Evolutionary conservation across 2,329 filamentous ascomycete species (phyloP).

Genomic region (Xylariaceae sp.): DNA sequence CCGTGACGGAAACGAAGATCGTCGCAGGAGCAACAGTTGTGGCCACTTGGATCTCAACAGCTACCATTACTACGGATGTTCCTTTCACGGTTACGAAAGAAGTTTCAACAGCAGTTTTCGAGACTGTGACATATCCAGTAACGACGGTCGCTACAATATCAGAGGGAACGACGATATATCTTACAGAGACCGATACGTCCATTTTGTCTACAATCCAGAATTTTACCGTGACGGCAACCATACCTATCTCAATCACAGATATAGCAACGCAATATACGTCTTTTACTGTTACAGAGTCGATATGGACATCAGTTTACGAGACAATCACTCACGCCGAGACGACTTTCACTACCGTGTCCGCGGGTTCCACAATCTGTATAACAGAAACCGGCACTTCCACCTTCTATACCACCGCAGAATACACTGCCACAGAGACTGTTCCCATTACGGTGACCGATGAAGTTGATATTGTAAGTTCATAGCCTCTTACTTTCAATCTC

Average conservation of each 20-base stretch:
- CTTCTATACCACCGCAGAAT: conserved; percentile 33
- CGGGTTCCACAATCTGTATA: conserved; percentile 38
- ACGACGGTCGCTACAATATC: conserved; percentile 42
- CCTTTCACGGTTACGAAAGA: conserved; percentile 31
- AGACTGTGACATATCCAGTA: conserved; percentile 38
- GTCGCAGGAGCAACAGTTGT: conserved; percentile 39
- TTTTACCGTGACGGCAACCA: conserved; percentile 34
- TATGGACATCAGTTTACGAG: conserved; percentile 28
- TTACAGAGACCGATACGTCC: conserved; percentile 41
- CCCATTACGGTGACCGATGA: conserved; percentile 38
- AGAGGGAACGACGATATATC: conserved; percentile 36
- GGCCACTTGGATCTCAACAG: conserved; percentile 38
- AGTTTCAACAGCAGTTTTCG: conserved; percentile 28
- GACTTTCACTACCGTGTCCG: conserved; percentile 40
- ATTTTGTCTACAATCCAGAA: conserved; percentile 37
- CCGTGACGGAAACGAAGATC: conserved; percentile 43
- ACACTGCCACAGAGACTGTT: conserved; percentile 37
- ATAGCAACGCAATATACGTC: conserved; percentile 31
- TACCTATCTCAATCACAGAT: conserved; percentile 24
- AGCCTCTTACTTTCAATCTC: too few relatives aligned
- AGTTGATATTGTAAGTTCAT: conserved; percentile 26
- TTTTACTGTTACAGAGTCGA: conserved; percentile 27
- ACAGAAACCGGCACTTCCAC: conserved; percentile 42
- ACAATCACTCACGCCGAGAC: conserved; percentile 39
- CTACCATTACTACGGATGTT: conserved; percentile 30